phyloP scores from a whole-genome alignment of 2,329 filamentous ascomycete genomes.

The Colletotrichum shisoi region DNA sequence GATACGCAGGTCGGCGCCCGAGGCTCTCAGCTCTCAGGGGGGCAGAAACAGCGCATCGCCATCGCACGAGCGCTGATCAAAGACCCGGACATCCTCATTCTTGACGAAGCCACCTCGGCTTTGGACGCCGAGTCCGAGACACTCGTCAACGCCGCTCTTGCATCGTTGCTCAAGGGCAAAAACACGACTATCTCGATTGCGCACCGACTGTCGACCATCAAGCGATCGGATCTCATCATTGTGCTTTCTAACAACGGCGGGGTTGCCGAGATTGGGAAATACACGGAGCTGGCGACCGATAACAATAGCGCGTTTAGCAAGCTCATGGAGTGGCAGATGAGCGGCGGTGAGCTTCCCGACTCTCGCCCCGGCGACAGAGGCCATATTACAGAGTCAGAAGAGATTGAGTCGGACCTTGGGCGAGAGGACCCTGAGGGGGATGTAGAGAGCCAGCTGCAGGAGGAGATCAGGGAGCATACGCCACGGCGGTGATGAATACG shows the following conservation, averaged over 20 bases:
- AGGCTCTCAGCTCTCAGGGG: conserved; percentile 91
- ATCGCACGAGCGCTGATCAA: conserved; percentile 95
- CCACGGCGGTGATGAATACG: conserved; percentile 7
- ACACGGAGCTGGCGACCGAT: conserved; percentile 75
- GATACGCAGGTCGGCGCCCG: conserved; percentile 93
- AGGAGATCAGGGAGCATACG: conserved; percentile 34
- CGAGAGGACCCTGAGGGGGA: conserved; percentile 45
- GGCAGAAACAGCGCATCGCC: conserved; percentile 97
- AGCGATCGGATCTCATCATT: conserved; percentile 92
- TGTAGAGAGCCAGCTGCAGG: conserved; percentile 27
- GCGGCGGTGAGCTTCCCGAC: conserved; percentile 72
- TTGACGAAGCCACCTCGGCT: conserved; percentile 95
- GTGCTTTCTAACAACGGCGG: conserved; percentile 85
- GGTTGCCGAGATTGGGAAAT: conserved; percentile 90
- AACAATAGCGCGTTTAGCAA: conserved; percentile 86
- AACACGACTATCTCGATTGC: conserved; percentile 99
- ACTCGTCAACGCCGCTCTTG: conserved; percentile 89
- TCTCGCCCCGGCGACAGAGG: conserved; percentile 45
- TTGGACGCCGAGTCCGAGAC: conserved; percentile 97
- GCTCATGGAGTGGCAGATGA: conserved; percentile 99
- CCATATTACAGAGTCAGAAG: conserved; percentile 61
- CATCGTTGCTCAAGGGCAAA: conserved; percentile 79
- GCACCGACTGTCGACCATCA: conserved; percentile 94
- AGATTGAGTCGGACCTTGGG: conserved; percentile 60
- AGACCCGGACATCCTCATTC: conserved; percentile 93